Evolutionary conservation across 2,329 filamentous ascomycete genomes (phyloP), one percentile per base, ranked within the genome.

Genomic region (Hypocreales sp.): DNA sequence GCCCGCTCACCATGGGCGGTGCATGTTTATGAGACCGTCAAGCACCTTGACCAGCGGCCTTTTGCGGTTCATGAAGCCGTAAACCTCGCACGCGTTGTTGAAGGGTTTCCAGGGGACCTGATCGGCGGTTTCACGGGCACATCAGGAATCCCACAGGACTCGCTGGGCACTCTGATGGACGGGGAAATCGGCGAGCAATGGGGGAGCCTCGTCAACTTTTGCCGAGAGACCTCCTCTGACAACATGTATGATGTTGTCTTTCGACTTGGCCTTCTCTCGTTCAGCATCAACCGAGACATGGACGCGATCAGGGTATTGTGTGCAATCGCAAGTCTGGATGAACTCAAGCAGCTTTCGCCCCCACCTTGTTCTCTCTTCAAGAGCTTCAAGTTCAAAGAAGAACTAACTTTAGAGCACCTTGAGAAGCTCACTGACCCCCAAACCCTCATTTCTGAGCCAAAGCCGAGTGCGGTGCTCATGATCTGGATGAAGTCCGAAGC

Each of bases 231-330:
- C 9, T 10, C n/a, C 2, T 24, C 9, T 13, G 18, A 25, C 14
- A 15, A 27, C 15, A 12, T 15, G 3, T 12, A 3, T 7, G 1
- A 17, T 8, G 7, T 13, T 9, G 19, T 21, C n/a, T 27, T 43
- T 28, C 10, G 31, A 2, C 17, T 44, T 0, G 31, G 29, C 7
- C 7, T 43, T 4, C 22, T 35, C 2, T 27, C 34, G 0, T 41
- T 40, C 15, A 6, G 26, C 9, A 15, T 12, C 0, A 7, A 31
- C 1, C 5, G 12, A 8, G 15, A 38, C 5, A 29, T 37, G 19
- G 24, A 10, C 0, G 6, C 37, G 4, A 11, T 42, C 0, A 17
- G 9, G 1, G 35, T 34, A 19, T 22, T 44, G 2, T 32, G 35
- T 4, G 31, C 32, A 11, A 22, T 43, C 0, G 28, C 14, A 0